Base-by-base conservation (phyloP, 176 grass and related monocot species). In the Lolium rigidum region DNA sequence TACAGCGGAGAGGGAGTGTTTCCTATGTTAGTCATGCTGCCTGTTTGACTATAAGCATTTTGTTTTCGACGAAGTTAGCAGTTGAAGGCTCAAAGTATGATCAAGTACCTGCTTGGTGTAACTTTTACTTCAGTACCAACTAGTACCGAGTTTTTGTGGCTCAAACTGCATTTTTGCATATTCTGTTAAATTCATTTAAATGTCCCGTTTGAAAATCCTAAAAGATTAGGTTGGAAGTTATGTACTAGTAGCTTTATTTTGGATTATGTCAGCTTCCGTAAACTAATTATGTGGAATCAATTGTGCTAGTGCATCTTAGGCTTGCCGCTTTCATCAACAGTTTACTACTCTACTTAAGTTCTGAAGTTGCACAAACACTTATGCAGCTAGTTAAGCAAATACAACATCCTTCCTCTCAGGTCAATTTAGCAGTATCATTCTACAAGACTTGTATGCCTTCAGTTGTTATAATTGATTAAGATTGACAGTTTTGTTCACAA, bases 11-110 rank as follows among this genome's bases (percentile, higher is more conserved):
- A 10, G 18, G 38, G 7, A 25, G 9, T 38, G 0, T 13, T 78
- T 78, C 21, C 31, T n/a, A 77, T 71, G 51, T 22, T 57, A 77
- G 37, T 64, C 14, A 76, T 71, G 21, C 46, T 78, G 61, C 31
- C 31, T 46, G 80, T 55, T 47, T 49, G 9, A 49, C 35, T 85
- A 15, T 39, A 17, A 77, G 72, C 21, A 77, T 11, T 70, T 18
- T 62, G 9, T 62, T 26, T 3, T 47, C 46, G 1, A 62, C 10
- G 0, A 25, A 77, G 9, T 69, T 75, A 31, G 12, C 16, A 26
- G 20, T 70, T 10, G 9, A 51, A 49, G 11, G 10, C 24, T 70
- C 25, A 41, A 61, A 58, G 10, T 49, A 81, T 25, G 9, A 31
- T n/a, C 9, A 0, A 7, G 54, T 26, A 18, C 12, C 70, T 44